These are phyloP conservation scores for Citrus hindsii DNA, from an alignment of 345 rosid genomes.

Conservation along the genomic window DNA sequence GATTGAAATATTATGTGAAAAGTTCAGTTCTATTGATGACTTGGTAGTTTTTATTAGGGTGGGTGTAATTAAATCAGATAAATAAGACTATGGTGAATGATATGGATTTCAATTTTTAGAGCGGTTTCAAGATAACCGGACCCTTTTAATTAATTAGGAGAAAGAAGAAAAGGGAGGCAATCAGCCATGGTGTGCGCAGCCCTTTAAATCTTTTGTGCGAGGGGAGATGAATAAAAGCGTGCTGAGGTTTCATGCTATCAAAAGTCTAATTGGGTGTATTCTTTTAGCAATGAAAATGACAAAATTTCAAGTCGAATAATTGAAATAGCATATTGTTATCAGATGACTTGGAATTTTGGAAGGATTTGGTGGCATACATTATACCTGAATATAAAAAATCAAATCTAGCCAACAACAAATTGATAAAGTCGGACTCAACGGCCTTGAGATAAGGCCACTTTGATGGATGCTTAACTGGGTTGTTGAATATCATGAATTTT, in stretches of 20 bases:
- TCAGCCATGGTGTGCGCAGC: not conserved
- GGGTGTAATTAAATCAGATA: too few relatives aligned
- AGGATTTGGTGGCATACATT: not conserved
- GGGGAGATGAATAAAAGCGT: conserved; percentile 9
- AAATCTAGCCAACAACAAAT: not conserved
- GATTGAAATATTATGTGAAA: too few relatives aligned
- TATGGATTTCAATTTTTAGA: rapidly evolving
- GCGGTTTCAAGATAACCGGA: rapidly evolving
- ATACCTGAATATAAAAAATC: not conserved
- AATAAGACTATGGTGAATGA: too few relatives aligned
- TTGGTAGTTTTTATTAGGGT: too few relatives aligned
- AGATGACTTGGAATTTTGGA: conserved; percentile 12
- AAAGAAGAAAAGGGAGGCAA: too few relatives aligned
- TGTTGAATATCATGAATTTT: not conserved
- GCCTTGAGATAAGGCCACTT: conserved; percentile 7
- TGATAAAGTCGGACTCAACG: not conserved
- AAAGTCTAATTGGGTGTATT: conserved; percentile 13
- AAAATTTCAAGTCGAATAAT: not conserved
- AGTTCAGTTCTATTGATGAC: too few relatives aligned
- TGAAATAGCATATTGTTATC: not conserved
- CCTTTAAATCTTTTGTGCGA: not conserved
- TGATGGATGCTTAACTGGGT: not conserved
- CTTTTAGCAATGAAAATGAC: conserved; percentile 2
- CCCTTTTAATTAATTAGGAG: too few relatives aligned
- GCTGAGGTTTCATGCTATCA: not conserved